Evolutionary conservation across 176 grass and related monocot species (phyloP), one percentile per base, ranked within the genome.

Genomic region (Bromus sterilis): DNA sequence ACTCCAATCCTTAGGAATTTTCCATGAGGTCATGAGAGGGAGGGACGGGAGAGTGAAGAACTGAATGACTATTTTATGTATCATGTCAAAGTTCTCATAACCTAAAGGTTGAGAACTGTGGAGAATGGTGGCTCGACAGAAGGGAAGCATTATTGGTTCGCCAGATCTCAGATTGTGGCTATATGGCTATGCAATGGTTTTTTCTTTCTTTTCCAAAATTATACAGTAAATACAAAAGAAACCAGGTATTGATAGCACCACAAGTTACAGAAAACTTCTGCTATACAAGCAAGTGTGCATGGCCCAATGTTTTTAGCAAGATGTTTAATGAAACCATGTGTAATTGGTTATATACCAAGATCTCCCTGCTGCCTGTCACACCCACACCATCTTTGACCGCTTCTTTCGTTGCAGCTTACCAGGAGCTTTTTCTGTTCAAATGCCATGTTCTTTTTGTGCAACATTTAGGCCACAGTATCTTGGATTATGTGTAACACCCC

Each of bases 61-160:
- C 66, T 25, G 66, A 42, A 70, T 26, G 66, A 15, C 23, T 70
- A 37, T 26, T 16, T 26, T 15, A 42, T 29, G 25, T 48, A 48
- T 29, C 16, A 44, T 43, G 21, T 28, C 0, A 67, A 70, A 43
- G n/a, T 16, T 43, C 36, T 87, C 11, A 4, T 59, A 16, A 48
- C 33, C 33, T 74, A 33, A 36, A 71, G 39, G 24, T 71, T 30
- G 24, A 72, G 69, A 72, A 61, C 56, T 42, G 56, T 59, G 56
- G 37, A 41, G 5, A 77, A 26, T 41, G 55, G 56, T 29, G 56
- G 55, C 35, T 20, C 24, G 55, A 58, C 11, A 24, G 56, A 56
- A 58, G 51, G 74, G 74, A 76, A 58, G 74, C 74, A 6, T 4
- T 57, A 87, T 23, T 25, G 12, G 49, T 68, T 82, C n/a, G 63